Percentiles rank a stretch among this genome's conserved stretches.
Conservation (phyloP, 495 filamentous ascomycete species). For the Ascobolus immersus region DNA sequence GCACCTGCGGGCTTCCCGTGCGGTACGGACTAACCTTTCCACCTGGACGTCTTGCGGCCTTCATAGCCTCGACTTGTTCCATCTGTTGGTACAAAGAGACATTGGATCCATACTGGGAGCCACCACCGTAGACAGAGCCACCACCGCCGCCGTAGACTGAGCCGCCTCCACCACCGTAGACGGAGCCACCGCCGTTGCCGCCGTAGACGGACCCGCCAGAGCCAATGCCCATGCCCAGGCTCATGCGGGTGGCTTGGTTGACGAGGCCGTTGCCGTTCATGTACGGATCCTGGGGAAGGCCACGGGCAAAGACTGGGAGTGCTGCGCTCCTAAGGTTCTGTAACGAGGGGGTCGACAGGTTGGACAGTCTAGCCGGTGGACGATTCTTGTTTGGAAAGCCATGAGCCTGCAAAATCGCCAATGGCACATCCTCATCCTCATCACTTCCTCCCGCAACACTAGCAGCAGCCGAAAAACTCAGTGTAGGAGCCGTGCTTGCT, state of each 20-base stretch:
- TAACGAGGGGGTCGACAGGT: constrained; percentile 33
- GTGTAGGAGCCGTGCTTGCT: constrained; percentile 10
- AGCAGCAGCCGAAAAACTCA: constrained; percentile 12
- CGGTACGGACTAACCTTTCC: neutral
- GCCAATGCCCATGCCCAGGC: constrained; percentile 41
- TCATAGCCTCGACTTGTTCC: constrained; percentile 24
- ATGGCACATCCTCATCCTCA: constrained; percentile 66
- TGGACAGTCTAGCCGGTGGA: constrained; percentile 45
- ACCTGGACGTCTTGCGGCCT: constrained; percentile 12
- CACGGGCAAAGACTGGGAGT: constrained; percentile 64
- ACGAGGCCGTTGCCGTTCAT: constrained; percentile 52
- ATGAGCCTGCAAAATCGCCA: constrained; percentile 73
- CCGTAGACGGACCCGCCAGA: constrained; percentile 19
- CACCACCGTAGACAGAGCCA: constrained; percentile 1
- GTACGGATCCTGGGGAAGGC: constrained; percentile 73
- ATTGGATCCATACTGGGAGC: constrained; percentile 11
- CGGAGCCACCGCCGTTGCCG: constrained; percentile 11
- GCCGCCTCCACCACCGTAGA: constrained; percentile 19
- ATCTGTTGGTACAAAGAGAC: constrained; percentile 76
- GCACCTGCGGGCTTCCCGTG: neutral
- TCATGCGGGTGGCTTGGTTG: constrained; percentile 48
- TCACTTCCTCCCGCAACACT: constrained; percentile 31
- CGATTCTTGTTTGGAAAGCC: constrained; percentile 71
- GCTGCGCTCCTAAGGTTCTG: constrained; percentile 29
- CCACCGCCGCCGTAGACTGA: constrained; percentile 10